These are phyloP conservation scores for Glycine tomentella DNA, from an alignment of 306 rosid species.

Conservation along the genomic window DNA sequence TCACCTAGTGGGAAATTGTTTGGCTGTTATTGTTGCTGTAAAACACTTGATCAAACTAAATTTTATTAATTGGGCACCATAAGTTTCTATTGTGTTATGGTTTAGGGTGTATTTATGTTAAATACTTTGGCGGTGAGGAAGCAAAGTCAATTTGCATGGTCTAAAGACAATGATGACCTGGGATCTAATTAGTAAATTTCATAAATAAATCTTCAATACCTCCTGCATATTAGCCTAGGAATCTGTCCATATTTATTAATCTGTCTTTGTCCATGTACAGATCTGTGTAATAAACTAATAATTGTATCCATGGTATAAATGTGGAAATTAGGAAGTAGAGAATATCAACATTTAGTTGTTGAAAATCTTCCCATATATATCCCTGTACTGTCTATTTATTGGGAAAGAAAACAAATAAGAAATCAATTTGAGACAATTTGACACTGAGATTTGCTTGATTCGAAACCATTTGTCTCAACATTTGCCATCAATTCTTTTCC, in stretches of 20 bases:
- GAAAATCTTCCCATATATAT: background rate
- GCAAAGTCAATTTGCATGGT: background rate
- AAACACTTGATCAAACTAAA: conserved; percentile 6
- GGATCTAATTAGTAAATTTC: conserved; percentile 10
- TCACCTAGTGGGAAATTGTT: background rate
- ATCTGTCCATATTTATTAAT: background rate
- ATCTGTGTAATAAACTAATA: background rate
- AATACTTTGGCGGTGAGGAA: conserved; percentile 5
- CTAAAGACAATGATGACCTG: conserved; percentile 4
- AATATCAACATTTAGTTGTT: background rate
- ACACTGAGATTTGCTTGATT: background rate
- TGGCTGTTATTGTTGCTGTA: background rate
- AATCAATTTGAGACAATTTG: no score
- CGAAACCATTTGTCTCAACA: conserved; percentile 9
- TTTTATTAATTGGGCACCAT: background rate
- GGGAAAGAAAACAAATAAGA: background rate
- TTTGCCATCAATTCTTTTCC: background rate
- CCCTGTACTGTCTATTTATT: background rate
- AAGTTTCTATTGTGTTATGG: conserved; percentile 5
- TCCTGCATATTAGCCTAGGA: background rate
- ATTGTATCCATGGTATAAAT: background rate
- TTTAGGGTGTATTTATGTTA: conserved; percentile 8
- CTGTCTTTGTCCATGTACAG: background rate
- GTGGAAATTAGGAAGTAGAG: background rate
- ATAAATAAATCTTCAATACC: background rate